phyloP scores from a whole-genome alignment of 169 alveolate species.

The Eimeria sp. region DNA sequence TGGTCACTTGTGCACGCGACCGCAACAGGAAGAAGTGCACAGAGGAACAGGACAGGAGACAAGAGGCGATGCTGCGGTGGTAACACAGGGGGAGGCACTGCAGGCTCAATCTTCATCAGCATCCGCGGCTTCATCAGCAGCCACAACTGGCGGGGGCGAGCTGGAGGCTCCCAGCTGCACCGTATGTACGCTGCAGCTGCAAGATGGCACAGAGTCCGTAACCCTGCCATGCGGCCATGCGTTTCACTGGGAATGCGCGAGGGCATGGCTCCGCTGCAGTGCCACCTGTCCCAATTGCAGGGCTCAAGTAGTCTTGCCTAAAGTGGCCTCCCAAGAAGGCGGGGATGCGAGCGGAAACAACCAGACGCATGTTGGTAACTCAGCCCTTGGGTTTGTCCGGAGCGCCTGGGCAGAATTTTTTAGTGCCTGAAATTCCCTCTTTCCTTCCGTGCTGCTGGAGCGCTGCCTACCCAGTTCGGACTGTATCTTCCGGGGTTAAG shows the following conservation, averaged over 20 bases:
- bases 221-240: constrained; percentile 87
- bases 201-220: constrained; percentile 32
- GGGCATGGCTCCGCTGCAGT: constrained; percentile 85
- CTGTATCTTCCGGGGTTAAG: background rate
- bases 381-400: constrained; percentile 71
- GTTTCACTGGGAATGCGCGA: constrained; percentile 87
- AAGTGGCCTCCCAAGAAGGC: constrained; percentile 7
- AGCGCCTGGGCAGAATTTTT: constrained; percentile 55
- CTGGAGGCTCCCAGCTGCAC: constrained; percentile 86
- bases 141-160: constrained; percentile 40
- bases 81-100: background rate
- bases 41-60: background rate
- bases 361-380: constrained; percentile 36
- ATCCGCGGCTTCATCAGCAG: constrained; percentile 2
- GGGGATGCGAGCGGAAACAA: background rate
- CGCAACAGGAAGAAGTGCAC: background rate
- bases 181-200: constrained; percentile 85
- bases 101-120: background rate
- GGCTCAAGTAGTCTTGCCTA: constrained; percentile 68
- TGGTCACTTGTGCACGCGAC: constrained; percentile 72
- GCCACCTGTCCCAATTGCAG: constrained; percentile 89
- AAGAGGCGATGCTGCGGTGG: background rate
- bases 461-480: background rate
- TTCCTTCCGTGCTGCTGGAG: background rate
- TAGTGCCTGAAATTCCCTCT: background rate